These are phyloP conservation scores for Verticillium dahliae DNA, from an alignment of 2,329 filamentous ascomycete species.

Conservation along the genomic window DNA sequence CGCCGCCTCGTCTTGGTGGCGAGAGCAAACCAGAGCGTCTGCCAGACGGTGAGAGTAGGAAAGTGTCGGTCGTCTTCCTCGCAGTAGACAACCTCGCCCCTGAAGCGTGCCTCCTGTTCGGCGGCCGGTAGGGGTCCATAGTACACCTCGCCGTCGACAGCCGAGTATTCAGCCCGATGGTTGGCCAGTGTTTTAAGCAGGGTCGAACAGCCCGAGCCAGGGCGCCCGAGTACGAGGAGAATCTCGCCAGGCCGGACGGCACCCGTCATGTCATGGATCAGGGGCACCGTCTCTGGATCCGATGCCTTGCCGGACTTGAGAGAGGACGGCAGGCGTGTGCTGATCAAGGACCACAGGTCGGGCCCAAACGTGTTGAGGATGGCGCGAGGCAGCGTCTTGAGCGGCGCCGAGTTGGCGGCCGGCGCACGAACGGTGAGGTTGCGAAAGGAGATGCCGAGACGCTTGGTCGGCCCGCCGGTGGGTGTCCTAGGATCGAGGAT, in stretches of 20 bases:
- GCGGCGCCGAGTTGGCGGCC: slow-evolving; percentile 59
- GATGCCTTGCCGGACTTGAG: slow-evolving; percentile 10
- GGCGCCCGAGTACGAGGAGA: slow-evolving; percentile 52
- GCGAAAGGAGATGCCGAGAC: slow-evolving; percentile 71
- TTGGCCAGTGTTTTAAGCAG: slow-evolving; percentile 73
- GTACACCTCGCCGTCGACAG: slow-evolving; percentile 60
- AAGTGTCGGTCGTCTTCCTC: slow-evolving; percentile 73
- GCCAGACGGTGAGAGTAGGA: slow-evolving; percentile 67
- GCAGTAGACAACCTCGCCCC: slow-evolving; percentile 74
- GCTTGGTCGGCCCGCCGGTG: slow-evolving; percentile 61
- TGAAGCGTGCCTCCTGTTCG: slow-evolving; percentile 61
- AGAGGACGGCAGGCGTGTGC: slow-evolving; percentile 26
- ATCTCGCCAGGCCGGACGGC: slow-evolving; percentile 28
- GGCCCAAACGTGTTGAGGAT: slow-evolving; percentile 74
- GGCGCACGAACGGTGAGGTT: slow-evolving; percentile 69
- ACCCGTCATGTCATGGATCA: slow-evolving; percentile 25
- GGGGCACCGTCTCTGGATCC: slow-evolving; percentile 12
- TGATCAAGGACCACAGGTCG: slow-evolving; percentile 62
- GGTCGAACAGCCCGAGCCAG: slow-evolving; percentile 69
- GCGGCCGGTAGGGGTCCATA: slow-evolving; percentile 67
- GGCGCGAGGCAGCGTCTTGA: slow-evolving; percentile 67
- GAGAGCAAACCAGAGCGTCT: slow-evolving; percentile 69
- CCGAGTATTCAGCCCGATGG: slow-evolving; percentile 57
- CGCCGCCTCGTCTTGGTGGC: slow-evolving; percentile 69
- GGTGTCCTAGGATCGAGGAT: slow-evolving; percentile 68